These are phyloP conservation scores for Tubosaeta sp. DNA, from an alignment of 768 basidiomycete genomes.

Conservation along the genomic window DNA sequence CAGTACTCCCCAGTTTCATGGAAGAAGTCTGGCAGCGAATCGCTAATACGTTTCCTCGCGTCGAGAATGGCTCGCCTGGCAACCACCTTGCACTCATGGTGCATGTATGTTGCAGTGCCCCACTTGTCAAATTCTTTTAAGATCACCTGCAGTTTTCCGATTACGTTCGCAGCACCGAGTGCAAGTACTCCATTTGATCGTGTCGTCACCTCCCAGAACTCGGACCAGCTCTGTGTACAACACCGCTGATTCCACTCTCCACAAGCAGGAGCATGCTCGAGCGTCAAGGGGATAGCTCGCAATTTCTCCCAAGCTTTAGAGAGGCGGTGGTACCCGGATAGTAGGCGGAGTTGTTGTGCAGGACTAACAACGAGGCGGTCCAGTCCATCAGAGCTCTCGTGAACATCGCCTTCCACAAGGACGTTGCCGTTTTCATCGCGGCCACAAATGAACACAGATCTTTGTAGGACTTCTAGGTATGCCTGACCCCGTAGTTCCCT, in stretches of 20 bases:
- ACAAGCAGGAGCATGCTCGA: slow-evolving; percentile 62
- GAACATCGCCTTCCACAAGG: slow-evolving; percentile 29
- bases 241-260: slow-evolving; percentile 69
- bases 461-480: slow-evolving; percentile 73
- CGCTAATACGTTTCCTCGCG: slow-evolving; percentile 52
- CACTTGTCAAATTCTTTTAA: slow-evolving; percentile 66
- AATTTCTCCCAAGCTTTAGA: slow-evolving; percentile 63
- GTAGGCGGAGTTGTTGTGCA: slow-evolving; percentile 58
- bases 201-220: slow-evolving; percentile 78
- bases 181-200: slow-evolving; percentile 55
- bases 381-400: slow-evolving; percentile 34
- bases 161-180: slow-evolving; percentile 60
- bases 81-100: slow-evolving; percentile 61
- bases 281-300: slow-evolving; percentile 51
- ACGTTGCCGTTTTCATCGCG: slow-evolving; percentile 10
- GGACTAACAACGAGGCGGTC: slow-evolving; percentile 51
- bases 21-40: slow-evolving; percentile 63
- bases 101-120: slow-evolving; percentile 76
- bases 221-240: slow-evolving; percentile 69
- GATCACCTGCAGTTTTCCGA: slow-evolving; percentile 59
- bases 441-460: slow-evolving; percentile 34
- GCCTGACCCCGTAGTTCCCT: slow-evolving; percentile 57
- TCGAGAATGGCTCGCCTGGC: slow-evolving; percentile 57
- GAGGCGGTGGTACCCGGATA: slow-evolving; percentile 68
- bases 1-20: slow-evolving; percentile 32